A percentile compares a stretch with the other conserved stretches of the same genome.
Evolutionary conservation across 2,329 filamentous ascomycete species (phyloP).

Genomic region (Ustulina deusta): DNA sequence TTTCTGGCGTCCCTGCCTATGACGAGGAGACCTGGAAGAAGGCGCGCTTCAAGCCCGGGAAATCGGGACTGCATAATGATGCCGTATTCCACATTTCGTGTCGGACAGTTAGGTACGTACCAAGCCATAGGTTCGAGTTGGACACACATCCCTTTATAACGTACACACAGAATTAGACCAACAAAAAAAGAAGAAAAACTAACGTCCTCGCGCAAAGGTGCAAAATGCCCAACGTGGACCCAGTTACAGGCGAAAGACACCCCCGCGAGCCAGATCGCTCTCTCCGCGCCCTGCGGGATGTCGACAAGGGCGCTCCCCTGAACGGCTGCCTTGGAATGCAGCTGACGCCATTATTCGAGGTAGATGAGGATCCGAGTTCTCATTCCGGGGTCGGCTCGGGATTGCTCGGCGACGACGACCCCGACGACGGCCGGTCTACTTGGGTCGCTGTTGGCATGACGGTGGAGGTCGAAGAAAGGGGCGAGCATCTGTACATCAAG

Average conservation of each 20-base stretch:
- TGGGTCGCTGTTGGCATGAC: slow-evolving; percentile 68
- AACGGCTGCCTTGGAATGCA: slow-evolving; percentile 74
- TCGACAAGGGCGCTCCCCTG: slow-evolving; percentile 70
- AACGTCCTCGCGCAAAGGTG: slow-evolving; percentile 59
- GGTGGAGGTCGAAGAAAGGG: slow-evolving; percentile 62
- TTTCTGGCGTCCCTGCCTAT: slow-evolving; percentile 72
- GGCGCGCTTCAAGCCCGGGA: slow-evolving; percentile 64
- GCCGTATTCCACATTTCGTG: slow-evolving; percentile 68
- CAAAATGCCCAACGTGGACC: slow-evolving; percentile 78
- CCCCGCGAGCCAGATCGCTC: slow-evolving; percentile 68
- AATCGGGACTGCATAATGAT: slow-evolving; percentile 60
- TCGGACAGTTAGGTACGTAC: slow-evolving; percentile 70
- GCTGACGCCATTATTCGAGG: slow-evolving; percentile 67
- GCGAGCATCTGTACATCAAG: slow-evolving; percentile 59
- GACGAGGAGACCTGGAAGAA: slow-evolving; percentile 78
- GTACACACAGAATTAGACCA: not conserved
- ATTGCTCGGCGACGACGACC: slow-evolving; percentile 45
- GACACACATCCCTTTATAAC: not conserved
- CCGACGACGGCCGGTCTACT: slow-evolving; percentile 48
- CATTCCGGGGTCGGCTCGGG: slow-evolving; percentile 17
- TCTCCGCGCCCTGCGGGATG: slow-evolving; percentile 67
- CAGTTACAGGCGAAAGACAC: slow-evolving; percentile 67
- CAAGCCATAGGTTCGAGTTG: not conserved
- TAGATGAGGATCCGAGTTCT: slow-evolving; percentile 14
- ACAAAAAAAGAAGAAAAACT: slow-evolving; percentile 9